phyloP scores from a whole-genome alignment of 495 filamentous ascomycete species.

The Hypoxylon trugodes region DNA sequence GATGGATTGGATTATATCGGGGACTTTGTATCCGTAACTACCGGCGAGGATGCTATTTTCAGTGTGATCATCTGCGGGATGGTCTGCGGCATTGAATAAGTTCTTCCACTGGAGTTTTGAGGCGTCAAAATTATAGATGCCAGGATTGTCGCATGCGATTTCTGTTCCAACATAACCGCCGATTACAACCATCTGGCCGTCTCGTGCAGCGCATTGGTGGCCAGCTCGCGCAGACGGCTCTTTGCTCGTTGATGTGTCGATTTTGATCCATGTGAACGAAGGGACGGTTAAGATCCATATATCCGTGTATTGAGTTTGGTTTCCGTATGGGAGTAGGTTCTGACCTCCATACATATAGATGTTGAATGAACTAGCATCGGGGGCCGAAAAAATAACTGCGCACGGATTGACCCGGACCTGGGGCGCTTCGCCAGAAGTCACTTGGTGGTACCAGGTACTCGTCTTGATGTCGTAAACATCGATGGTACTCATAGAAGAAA shows the following conservation, averaged over 20 bases:
- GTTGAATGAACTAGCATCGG: constrained; percentile 75
- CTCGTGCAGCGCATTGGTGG: constrained; percentile 72
- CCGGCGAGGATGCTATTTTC: constrained; percentile 62
- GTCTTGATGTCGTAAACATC: constrained; percentile 80
- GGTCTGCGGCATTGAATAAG: constrained; percentile 63
- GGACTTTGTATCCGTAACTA: constrained; percentile 71
- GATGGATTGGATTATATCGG: constrained; percentile 63
- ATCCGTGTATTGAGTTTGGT: constrained; percentile 69
- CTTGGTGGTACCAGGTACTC: constrained; percentile 81
- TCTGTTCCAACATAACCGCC: constrained; percentile 72
- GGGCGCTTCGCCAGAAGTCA: constrained; percentile 69
- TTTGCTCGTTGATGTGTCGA: constrained; percentile 59
- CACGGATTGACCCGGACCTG: constrained; percentile 77
- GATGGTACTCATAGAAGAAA: constrained; percentile 72
- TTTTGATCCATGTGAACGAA: constrained; percentile 75
- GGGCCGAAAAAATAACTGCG: constrained; percentile 72
- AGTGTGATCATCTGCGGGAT: constrained; percentile 46
- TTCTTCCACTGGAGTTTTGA: constrained; percentile 67
- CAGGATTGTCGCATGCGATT: constrained; percentile 71
- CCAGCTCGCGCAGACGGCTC: constrained; percentile 71
- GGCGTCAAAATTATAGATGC: constrained; percentile 74
- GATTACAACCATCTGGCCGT: constrained; percentile 75
- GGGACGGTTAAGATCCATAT: constrained; percentile 83
- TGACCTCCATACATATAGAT: constrained; percentile 82
- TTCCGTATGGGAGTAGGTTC: constrained; percentile 59